Base-by-base conservation (phyloP, 2,329 filamentous ascomycete genomes). In the Pseudogymnoascus sp. region DNA sequence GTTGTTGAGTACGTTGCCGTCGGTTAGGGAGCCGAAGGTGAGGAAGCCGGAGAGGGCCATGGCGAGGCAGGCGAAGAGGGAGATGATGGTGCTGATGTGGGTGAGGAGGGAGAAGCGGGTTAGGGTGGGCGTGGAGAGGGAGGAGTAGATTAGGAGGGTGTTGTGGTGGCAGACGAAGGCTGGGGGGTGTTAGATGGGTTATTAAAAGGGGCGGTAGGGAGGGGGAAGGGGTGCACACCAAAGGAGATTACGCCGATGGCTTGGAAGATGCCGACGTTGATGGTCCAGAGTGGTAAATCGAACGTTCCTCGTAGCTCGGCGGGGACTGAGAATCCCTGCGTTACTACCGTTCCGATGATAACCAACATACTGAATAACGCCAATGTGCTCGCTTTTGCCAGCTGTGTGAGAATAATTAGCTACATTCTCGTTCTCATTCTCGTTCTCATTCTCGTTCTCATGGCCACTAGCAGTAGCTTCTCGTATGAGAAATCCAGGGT, bases 231-330 rank as follows among this genome's bases (percentile, higher is more conserved):
- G 34, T 42, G 70, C 83, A 56, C 80, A 95, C 90, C 93, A 75
- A 99, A 99, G 3, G 95, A 97, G 69, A 99, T 99, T 16, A 99
- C 93, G 34, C 95, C 95, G 70, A 99, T 92, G 21, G 95, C 93
- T 75, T 97, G 93, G 72, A 97, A 96, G 64, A 99, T 87, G 59
- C 93, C 95, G 25, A 83, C 81, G 71, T 96, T 96, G 69, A 97
- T 81, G n/a, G 88, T 85, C 63, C 97, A 77, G 38, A 92, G 76
- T 14, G 87, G 83, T 63, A 83, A 84, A 66, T 81, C 84, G 63
- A 97, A 85, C 28, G 84, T 82, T 2, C 95, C 95, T 67, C 86
- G 84, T 14, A 86, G 81, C 61, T 91, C 88, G 23, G 81, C 72
- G 4, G 93, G 89, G 9, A 92, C 89, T 63, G 89, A 79, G 63